Conservation (phyloP, 2,329 filamentous ascomycete species). For the Tolypocladium capitatum region DNA sequence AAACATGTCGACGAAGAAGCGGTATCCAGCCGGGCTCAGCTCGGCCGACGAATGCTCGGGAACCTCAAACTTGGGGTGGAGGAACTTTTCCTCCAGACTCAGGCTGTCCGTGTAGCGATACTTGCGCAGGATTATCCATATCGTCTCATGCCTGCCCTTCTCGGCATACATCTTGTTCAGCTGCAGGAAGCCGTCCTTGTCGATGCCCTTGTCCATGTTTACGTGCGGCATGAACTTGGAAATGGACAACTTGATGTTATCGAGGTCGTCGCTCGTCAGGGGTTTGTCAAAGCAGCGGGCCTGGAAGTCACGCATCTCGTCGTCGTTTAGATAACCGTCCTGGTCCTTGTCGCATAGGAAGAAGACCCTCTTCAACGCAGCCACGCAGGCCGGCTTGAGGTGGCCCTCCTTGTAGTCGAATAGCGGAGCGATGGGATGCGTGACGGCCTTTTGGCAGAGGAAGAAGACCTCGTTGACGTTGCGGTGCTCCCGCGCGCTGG, state of each 20-base stretch:
- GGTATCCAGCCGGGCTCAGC: slow-evolving; percentile 83
- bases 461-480: slow-evolving; percentile 97
- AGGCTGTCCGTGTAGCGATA: slow-evolving; percentile 95
- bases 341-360: slow-evolving; percentile 95
- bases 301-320: slow-evolving; percentile 86
- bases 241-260: slow-evolving; percentile 84
- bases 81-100: slow-evolving; percentile 77
- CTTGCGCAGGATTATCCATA: slow-evolving; percentile 91
- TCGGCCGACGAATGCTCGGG: slow-evolving; percentile 87
- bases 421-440: slow-evolving; percentile 87
- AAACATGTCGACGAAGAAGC: slow-evolving; percentile 96
- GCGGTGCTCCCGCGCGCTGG: slow-evolving; percentile 79
- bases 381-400: slow-evolving; percentile 78
- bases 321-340: slow-evolving; percentile 80
- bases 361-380: slow-evolving; percentile 80
- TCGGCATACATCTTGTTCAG: slow-evolving; percentile 95
- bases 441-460: slow-evolving; percentile 94
- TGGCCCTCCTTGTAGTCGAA: slow-evolving; percentile 90
- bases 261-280: slow-evolving; percentile 65
- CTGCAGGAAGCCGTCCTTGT: slow-evolving; percentile 70
- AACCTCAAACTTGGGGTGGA: slow-evolving; percentile 89
- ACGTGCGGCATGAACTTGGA: slow-evolving; percentile 52
- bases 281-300: slow-evolving; percentile 83
- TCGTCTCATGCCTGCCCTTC: slow-evolving; percentile 93
- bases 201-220: slow-evolving; percentile 58